Percentiles rank a stretch among this genome's conserved stretches.
phyloP scores from a whole-genome alignment of 805 yeast species.

The Cyberlindnera japonica region DNA sequence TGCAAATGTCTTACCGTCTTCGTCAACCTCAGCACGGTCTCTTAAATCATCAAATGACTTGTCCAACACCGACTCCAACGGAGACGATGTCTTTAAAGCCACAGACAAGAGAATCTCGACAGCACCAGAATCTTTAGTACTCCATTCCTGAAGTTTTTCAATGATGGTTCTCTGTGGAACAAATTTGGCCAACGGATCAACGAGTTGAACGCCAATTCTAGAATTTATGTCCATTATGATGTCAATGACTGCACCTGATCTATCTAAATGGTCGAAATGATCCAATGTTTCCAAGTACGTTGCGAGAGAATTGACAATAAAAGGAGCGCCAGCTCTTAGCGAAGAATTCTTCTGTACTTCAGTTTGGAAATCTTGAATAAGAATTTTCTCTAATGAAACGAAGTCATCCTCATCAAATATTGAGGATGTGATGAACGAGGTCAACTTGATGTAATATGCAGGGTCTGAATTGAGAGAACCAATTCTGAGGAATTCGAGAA shows the following conservation, averaged over 20 bases:
- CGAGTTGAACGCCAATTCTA: conserved; percentile 19
- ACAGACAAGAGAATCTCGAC: conserved; percentile 13
- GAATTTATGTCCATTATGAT: conserved; percentile 19
- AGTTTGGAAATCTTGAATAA: conserved; percentile 26
- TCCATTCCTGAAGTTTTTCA: conserved; percentile 6
- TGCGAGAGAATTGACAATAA: conserved; percentile 31
- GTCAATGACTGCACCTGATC: conserved; percentile 12
- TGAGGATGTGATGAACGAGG: conserved; percentile 17
- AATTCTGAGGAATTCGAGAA: conserved; percentile 43
- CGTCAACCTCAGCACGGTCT: conserved; percentile 20
- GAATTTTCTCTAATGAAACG: conserved; percentile 27
- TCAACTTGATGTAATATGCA: conserved; percentile 38
- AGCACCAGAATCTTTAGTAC: conserved; percentile 5
- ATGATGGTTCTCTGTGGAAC: conserved; percentile 15
- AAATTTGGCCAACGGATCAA: conserved; percentile 19
- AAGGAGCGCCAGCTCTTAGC: conserved; percentile 30
- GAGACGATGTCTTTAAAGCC: conserved; percentile 6
- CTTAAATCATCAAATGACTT: conserved; percentile 21
- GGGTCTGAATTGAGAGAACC: conserved; percentile 56
- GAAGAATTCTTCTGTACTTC: conserved; percentile 30
- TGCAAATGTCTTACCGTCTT: conserved; percentile 17
- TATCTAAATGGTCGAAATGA: conserved; percentile 1
- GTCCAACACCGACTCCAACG: conserved; percentile 18
- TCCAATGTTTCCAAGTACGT: conserved; percentile 25
- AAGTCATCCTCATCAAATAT: conserved; percentile 18